Evolutionary conservation across 352 stramenopile species (phyloP).

Genomic region (Halophytophthora polymorphica): DNA sequence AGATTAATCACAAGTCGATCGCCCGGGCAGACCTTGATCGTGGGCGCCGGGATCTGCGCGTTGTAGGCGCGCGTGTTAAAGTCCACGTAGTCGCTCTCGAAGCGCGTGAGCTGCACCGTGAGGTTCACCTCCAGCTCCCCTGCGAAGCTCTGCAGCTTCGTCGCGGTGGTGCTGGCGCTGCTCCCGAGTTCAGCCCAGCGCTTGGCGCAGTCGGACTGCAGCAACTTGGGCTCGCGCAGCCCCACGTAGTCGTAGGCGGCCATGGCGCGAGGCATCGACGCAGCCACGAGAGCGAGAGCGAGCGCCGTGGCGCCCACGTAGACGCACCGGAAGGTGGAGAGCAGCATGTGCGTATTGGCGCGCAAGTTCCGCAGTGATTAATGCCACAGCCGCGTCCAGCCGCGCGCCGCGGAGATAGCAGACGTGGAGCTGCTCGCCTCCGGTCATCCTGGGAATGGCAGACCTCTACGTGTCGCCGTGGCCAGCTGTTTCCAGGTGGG

Average conservation of each 20-base stretch:
- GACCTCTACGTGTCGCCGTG: too few relatives aligned
- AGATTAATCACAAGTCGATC: slow-evolving; percentile 59
- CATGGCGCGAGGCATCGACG: too few relatives aligned
- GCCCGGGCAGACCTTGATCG: slow-evolving; percentile 71
- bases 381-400: too few relatives aligned
- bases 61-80: slow-evolving; percentile 73
- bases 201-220: slow-evolving; percentile 44
- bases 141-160: slow-evolving; percentile 32
- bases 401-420: too few relatives aligned
- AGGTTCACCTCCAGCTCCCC: slow-evolving; percentile 64
- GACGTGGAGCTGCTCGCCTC: too few relatives aligned
- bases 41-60: slow-evolving; percentile 56
- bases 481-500: too few relatives aligned
- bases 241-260: slow-evolving; percentile 66
- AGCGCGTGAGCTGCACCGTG: slow-evolving; percentile 50
- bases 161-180: slow-evolving; percentile 11
- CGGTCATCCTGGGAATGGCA: too few relatives aligned
- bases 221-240: slow-evolving; percentile 58
- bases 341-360: too few relatives aligned
- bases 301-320: too few relatives aligned
- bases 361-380: too few relatives aligned
- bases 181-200: slow-evolving; percentile 24
- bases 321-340: too few relatives aligned
- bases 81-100: slow-evolving; percentile 57
- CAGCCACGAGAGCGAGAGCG: too few relatives aligned